Evolutionary conservation across 2,329 filamentous ascomycete species (phyloP), one percentile per base, ranked within the genome.

Genomic region (Colletotrichum chlorophyti): DNA sequence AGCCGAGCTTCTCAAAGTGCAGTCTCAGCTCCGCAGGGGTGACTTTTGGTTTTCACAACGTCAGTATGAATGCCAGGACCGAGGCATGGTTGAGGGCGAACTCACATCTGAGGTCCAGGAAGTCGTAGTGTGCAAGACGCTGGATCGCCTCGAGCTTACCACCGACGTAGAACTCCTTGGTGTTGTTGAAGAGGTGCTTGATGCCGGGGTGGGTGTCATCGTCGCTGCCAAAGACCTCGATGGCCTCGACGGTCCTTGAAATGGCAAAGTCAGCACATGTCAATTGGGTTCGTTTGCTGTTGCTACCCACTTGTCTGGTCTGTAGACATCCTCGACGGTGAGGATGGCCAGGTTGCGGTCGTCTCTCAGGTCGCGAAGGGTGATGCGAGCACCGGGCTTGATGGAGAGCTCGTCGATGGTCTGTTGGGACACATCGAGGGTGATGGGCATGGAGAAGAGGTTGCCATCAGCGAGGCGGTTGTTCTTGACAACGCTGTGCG

Each of bases 1-100:
- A 99, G 79, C 95, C 95, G 69, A 99, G 92, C 86, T 99, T 99
- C 84, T 98, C 95, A 73, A 99, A 99, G 83, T 98, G 94, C 65
- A 91, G 83, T 69, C 95, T 91, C 69, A 99, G 85, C 81, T 99
- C 95, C 45, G 95, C 89, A 64, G 95, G 95, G 10, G 95, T 96
- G 80, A 94, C 90, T 93, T 45, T 41, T 24, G n/a, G 3, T 15
- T 17, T 11, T 23, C 4, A n/a, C n/a, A n/a, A n/a, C n/a, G 63
- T 69, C 43, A 68, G 65, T 42, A 15, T 43, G 21, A 10, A 19
- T n/a, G 24, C 11, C 32, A 6, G 29, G 29, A 10, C 9, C 14
- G 8, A 14, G n/a, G 17, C 11, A 19, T 27, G 7, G 26, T 24
- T 11, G 52, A 14, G 38, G 26, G 15, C n/a, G 24, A 26, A 49